phyloP scores from a whole-genome alignment of 2,329 filamentous ascomycete genomes.

The Apiospora hydei region DNA sequence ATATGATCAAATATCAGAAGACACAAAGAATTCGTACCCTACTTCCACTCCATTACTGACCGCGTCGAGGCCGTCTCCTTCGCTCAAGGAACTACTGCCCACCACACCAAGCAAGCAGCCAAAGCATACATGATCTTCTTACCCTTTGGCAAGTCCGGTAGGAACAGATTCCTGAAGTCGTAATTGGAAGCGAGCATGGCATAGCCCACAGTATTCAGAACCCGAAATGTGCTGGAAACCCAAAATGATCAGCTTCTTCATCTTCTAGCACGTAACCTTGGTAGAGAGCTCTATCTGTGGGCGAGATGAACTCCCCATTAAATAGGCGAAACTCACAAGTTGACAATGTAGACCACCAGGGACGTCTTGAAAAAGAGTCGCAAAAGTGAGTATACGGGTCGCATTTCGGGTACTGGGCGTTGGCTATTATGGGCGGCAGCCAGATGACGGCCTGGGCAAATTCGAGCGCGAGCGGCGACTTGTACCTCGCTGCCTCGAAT shows the following conservation, averaged over 20 bases:
- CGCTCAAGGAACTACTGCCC: slow-evolving; percentile 4
- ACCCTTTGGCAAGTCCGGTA: not conserved
- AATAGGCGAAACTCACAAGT: not conserved
- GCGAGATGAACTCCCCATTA: not conserved
- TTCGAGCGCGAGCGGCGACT: not conserved
- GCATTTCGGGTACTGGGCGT: not conserved
- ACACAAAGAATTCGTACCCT: too few relatives aligned
- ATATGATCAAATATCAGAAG: not conserved
- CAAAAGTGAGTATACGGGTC: not conserved
- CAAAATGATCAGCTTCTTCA: not conserved
- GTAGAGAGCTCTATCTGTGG: too few relatives aligned
- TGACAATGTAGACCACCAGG: not conserved
- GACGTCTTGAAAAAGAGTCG: slow-evolving; percentile 6
- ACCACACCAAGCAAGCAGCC: not conserved
- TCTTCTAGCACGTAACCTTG: not conserved
- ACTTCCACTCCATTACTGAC: too few relatives aligned
- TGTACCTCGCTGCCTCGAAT: not conserved
- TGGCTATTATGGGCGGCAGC: slow-evolving; percentile 19
- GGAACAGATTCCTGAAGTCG: slow-evolving; percentile 15
- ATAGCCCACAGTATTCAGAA: slow-evolving; percentile 13
- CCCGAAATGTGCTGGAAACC: not conserved
- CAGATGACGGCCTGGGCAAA: slow-evolving; percentile 3
- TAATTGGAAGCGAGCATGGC: not conserved
- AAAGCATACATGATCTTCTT: not conserved
- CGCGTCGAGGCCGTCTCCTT: not conserved